Conservation (phyloP, 1,139 yeast genomes). For the Sugiyamaella paludigena region DNA sequence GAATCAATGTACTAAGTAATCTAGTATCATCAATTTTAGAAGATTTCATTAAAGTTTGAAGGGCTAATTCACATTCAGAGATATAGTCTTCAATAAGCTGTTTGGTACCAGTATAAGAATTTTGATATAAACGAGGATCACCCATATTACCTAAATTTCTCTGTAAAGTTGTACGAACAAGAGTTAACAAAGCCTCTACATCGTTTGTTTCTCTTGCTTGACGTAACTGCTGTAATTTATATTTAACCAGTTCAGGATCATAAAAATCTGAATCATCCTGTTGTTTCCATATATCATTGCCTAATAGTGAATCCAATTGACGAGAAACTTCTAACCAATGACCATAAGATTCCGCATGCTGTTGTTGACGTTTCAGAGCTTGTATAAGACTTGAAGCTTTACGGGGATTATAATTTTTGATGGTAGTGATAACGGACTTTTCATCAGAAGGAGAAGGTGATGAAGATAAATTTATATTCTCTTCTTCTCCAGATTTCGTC, state of each 20-base stretch:
- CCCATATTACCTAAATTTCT: constrained; percentile 89
- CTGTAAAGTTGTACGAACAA: constrained; percentile 80
- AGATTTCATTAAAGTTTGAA: constrained; percentile 47
- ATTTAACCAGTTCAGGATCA: constrained; percentile 62
- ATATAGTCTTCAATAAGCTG: constrained; percentile 76
- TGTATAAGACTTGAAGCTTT: constrained; percentile 10
- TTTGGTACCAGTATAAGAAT: constrained; percentile 85
- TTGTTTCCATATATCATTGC: constrained; percentile 71
- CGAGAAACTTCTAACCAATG: constrained; percentile 69
- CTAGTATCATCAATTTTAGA: constrained; percentile 57
- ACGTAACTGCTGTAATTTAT: constrained; percentile 56
- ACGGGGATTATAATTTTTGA: not conserved
- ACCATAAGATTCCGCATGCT: constrained; percentile 53
- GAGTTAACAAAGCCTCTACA: constrained; percentile 59
- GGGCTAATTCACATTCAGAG: constrained; percentile 65
- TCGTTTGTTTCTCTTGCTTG: constrained; percentile 59
- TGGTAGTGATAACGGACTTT: not conserved
- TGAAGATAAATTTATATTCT: not conserved
- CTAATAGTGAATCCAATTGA: constrained; percentile 61
- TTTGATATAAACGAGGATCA: constrained; percentile 70
- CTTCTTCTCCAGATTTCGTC: no score
- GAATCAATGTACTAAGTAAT: constrained; percentile 73
- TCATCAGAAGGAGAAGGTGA: not conserved
- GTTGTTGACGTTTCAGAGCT: constrained; percentile 20
- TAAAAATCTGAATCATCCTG: constrained; percentile 58